Evolutionary conservation across 2,329 filamentous ascomycete genomes (phyloP).

Genomic region (Arthroderma uncinatum): DNA sequence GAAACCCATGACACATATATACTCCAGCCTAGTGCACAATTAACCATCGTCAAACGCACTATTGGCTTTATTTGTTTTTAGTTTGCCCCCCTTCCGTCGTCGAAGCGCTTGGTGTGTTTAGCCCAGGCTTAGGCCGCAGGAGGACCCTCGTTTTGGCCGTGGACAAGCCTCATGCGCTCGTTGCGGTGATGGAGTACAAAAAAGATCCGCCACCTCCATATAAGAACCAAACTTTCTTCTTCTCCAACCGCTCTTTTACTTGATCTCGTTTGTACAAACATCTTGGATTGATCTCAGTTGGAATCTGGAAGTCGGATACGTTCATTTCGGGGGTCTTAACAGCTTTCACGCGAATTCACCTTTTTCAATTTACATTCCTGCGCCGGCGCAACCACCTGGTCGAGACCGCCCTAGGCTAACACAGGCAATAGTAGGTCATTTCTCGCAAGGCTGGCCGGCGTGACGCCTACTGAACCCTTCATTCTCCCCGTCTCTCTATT

Average conservation of each 20-base stretch:
- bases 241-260: not conserved
- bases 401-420: not conserved
- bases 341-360: not conserved
- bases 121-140: not conserved
- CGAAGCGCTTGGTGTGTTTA: slow-evolving; percentile 1
- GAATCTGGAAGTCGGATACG: not conserved
- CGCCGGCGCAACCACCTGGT: not conserved
- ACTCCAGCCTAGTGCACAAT: slow-evolving; percentile 5
- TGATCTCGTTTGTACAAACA: not conserved
- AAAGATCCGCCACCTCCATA: not conserved
- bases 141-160: not conserved
- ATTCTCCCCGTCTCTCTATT: not conserved
- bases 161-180: not conserved
- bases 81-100: slow-evolving; percentile 3
- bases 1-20: slow-evolving; percentile 6
- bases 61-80: slow-evolving; percentile 4
- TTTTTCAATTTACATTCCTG: not conserved
- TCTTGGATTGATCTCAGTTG: not conserved
- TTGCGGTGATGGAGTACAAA: not conserved
- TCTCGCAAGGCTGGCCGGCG: slow-evolving; percentile 1
- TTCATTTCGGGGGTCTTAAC: not conserved
- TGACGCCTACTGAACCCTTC: not conserved
- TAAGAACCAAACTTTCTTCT: slow-evolving; percentile 1
- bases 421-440: not conserved
- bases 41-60: slow-evolving; percentile 5